Evolutionary conservation across 345 rosid species (phyloP), one percentile per base, ranked within the genome.

Genomic region (Dipteronia dyeriana): DNA sequence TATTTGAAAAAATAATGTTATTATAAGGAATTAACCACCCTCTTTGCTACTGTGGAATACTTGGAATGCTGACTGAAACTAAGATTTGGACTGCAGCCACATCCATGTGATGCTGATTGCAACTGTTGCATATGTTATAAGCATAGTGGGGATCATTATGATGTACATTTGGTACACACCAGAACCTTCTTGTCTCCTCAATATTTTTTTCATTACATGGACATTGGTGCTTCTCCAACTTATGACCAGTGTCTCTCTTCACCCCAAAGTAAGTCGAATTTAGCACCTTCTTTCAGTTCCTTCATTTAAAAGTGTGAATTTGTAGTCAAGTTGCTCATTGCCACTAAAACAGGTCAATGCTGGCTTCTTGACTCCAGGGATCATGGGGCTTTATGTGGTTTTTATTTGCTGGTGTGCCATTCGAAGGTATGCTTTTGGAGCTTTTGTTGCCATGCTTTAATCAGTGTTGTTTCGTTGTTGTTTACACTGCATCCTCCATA

Each of bases 321-420:
- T 60, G 25, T 59, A 49, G 34, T 34, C 49, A 61, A 29, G 29
- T 61, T 23, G 68, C 29, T 72, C 10, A 49, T 23, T 54, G 73
- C 69, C 70, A 26, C 41, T 51, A 34, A 61, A 86, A 83, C 86
- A 95, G 99, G 85, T 95, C 26, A 91, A 91, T 70, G 88, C 86
- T 7, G 94, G 98, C 59, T 86, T 88, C 90, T 86, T 95, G 85
- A 81, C 95, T 84, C 96, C 98, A 0, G 98, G 96, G 75, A 93
- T 95, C 75, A 95, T 95, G 99, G 99, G 99, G 54, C 98, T 95
- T 25, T 95, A 95, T 78, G 85, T 92, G 53, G 91, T 93, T 49
- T 95, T 90, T 81, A 87, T 95, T 31, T 95, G 99, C 83, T 95
- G 99, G 99, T 91, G 99, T 66, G 99, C 98, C 66, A 92, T 93